Conservation (phyloP, 2,329 filamentous ascomycete species). For the Clonostachys solani region DNA sequence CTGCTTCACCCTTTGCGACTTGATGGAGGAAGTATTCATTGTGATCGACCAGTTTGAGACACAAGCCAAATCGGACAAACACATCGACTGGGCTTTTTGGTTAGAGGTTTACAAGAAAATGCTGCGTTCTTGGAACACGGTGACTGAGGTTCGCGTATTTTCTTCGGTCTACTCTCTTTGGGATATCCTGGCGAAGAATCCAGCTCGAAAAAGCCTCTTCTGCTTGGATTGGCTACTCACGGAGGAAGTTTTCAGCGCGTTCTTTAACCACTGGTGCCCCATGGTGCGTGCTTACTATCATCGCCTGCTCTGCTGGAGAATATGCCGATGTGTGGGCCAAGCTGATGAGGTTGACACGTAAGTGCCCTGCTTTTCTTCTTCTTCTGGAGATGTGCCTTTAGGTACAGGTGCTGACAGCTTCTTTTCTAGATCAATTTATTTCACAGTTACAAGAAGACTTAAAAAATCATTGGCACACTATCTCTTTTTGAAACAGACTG, state of each 20-base stretch:
- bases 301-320: constrained; percentile 83
- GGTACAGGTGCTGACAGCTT: constrained; percentile 11
- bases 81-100: constrained; percentile 83
- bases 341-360: constrained; percentile 63
- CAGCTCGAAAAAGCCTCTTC: constrained; percentile 62
- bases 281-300: constrained; percentile 95
- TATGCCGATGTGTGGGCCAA: constrained; percentile 71
- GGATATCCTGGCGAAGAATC: constrained; percentile 65
- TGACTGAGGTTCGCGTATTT: constrained; percentile 82
- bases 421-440: constrained; percentile 60
- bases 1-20: constrained; percentile 88
- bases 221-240: constrained; percentile 74
- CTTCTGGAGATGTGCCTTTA: neutral
- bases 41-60: constrained; percentile 50
- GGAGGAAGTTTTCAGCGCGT: constrained; percentile 69
- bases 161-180: constrained; percentile 79
- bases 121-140: constrained; percentile 78
- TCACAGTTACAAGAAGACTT: constrained; percentile 62
- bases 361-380: constrained; percentile 29
- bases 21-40: constrained; percentile 75
- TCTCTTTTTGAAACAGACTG: constrained; percentile 65
- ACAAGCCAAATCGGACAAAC: constrained; percentile 27
- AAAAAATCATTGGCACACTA: constrained; percentile 76
- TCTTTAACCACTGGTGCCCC: constrained; percentile 92
- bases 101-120: constrained; percentile 75